Base-by-base conservation (phyloP, 495 filamentous ascomycete genomes). In the Lepidopterella palustris region DNA sequence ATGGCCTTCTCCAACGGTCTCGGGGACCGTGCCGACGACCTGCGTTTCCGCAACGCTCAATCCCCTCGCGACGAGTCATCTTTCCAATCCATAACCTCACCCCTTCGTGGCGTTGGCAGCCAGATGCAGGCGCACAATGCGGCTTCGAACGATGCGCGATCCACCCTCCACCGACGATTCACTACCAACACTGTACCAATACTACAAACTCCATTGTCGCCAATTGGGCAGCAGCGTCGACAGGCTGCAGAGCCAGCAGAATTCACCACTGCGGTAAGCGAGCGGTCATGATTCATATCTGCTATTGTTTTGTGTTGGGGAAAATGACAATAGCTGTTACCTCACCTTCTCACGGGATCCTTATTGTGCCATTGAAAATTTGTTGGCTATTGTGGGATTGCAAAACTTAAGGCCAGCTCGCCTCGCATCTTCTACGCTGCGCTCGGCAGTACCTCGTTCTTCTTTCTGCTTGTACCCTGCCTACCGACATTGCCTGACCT, bases 141-240 rank as follows among this genome's bases (percentile, higher is more conserved):
- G 5, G 26, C 60, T 28, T 57, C 57, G n/a, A 81, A 79, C 63
- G 87, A 90, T 63, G 79, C 80, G 53, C 82, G 90, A 72, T 79
- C 80, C 42, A 85, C 84, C 62, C 77, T 96, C 63, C 89, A 91
- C 73, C 87, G 93, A 72, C 87, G 93, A 60, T 97, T 97, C 77
- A 98, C 93, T 57, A 93, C 90, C 57, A 88, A 90, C 68, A 88
- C 87, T 74, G 78, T 95, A 72, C 87, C 89, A 62, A 88, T 87
- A 66, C 49, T 67, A 27, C 58, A 52, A 32, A 64, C 68, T 0
- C 57, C 67, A 45, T 60, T 92, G 78, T 86, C 81, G 51, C 84
- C 87, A 58, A 80, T 95, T 71, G 84, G 80, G 47, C 80, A 85
- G 74, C 76, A 81, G 61, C 68, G 79, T 49, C 68, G 77, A 53